phyloP scores from a whole-genome alignment of 306 rosid species.

The Lablab purpureus region DNA sequence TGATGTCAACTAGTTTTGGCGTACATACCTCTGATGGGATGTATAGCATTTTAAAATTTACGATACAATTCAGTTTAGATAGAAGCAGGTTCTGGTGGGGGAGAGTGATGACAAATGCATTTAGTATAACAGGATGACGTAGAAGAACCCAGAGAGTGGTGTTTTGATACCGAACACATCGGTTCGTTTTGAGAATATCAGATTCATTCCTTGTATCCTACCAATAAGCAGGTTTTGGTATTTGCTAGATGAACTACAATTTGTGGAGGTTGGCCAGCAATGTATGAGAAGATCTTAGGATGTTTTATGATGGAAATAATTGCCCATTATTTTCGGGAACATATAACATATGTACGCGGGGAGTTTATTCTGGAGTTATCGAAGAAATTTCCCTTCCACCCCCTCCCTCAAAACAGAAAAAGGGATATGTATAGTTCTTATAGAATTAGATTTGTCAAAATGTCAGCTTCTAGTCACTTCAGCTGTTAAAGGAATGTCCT shows the following conservation, averaged over 20 bases:
- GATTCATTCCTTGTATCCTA: constrained; percentile 54
- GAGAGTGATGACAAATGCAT: constrained; percentile 51
- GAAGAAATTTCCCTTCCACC: constrained; percentile 41
- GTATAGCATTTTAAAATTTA: constrained; percentile 53
- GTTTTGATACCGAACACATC: constrained; percentile 42
- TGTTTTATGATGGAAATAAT: constrained; percentile 46
- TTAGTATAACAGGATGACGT: constrained; percentile 46
- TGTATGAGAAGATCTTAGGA: constrained; percentile 48
- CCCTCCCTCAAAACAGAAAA: constrained; percentile 37
- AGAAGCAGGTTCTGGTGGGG: constrained; percentile 53
- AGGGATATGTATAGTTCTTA: constrained; percentile 58
- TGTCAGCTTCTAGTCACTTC: constrained; percentile 46
- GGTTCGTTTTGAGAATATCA: constrained; percentile 48
- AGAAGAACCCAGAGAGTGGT: constrained; percentile 52
- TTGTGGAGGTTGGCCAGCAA: constrained; percentile 42
- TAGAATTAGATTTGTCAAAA: constrained; percentile 44
- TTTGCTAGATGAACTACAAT: constrained; percentile 39
- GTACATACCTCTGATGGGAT: constrained; percentile 55
- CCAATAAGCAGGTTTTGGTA: constrained; percentile 61
- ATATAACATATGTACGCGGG: constrained; percentile 53
- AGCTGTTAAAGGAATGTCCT: constrained; percentile 38
- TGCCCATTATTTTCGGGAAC: constrained; percentile 52
- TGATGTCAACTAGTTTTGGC: constrained; percentile 51
- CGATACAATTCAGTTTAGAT: constrained; percentile 54
- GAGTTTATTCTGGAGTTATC: constrained; percentile 43